These are phyloP conservation scores for Lenzites betulinus DNA, from an alignment of 768 basidiomycete species.

Conservation along the genomic window DNA sequence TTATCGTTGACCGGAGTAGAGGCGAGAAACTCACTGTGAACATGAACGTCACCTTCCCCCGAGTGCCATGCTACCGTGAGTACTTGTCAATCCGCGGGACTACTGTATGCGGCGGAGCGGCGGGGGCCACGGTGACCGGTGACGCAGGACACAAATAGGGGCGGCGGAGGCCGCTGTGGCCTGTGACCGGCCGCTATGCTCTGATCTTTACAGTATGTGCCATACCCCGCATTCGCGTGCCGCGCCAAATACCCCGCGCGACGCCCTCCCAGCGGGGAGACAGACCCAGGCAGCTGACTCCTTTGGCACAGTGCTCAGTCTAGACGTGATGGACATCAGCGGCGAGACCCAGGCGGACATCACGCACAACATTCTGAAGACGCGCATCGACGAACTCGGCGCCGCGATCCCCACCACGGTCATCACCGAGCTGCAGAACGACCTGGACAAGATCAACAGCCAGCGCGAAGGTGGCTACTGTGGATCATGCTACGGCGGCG, in stretches of 20 bases:
- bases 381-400: constrained; percentile 67
- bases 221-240: not conserved
- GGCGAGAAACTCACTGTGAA: constrained; percentile 93
- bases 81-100: constrained; percentile 20
- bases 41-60: constrained; percentile 92
- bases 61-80: constrained; percentile 97
- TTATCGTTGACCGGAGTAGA: constrained; percentile 91
- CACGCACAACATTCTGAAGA: constrained; percentile 87
- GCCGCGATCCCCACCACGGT: constrained; percentile 54
- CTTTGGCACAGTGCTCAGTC: constrained; percentile 74
- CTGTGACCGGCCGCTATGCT: too few relatives aligned
- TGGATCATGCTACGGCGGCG: constrained; percentile 94
- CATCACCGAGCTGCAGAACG: constrained; percentile 75
- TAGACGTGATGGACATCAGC: constrained; percentile 98
- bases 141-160: too few relatives aligned
- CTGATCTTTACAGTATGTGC: too few relatives aligned
- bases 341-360: constrained; percentile 93
- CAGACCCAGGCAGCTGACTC: not conserved
- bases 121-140: too few relatives aligned
- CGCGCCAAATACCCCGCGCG: not conserved
- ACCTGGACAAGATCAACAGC: constrained; percentile 78
- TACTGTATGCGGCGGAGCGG: too few relatives aligned
- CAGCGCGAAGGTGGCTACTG: constrained; percentile 70
- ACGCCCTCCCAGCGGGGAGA: not conserved
- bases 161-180: too few relatives aligned